Base-by-base conservation (phyloP, 257 asterid species). In the Schizonepeta tenuifolia region DNA sequence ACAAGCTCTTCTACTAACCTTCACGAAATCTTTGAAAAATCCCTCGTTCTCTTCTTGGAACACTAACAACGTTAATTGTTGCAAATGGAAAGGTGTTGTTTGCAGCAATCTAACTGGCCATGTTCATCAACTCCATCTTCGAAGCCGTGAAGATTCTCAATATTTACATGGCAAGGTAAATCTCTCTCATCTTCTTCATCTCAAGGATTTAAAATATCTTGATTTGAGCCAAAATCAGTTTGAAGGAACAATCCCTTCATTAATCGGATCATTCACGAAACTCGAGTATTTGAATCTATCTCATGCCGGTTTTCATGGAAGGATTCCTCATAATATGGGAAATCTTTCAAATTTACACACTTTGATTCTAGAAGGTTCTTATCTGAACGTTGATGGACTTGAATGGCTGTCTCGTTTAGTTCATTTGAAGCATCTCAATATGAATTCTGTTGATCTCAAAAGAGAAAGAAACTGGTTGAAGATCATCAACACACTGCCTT, bases 241-340 rank as follows among this genome's bases (percentile, higher is more conserved):
- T 18, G 2, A 12, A 18, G 77, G 13, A 50, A 56, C 68, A 21
- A 67, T 78, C 36, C 81, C 86, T 44, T 12, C 74, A 9, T 75
- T 56, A 65, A 47, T 78, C 0, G 79, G 75, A 5, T 71, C 72
- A 2, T 40, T 75, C 15, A 6, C 54, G 12, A 43, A 46, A n/a
- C 65, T 82, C 0, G 74, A 63, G 75, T 63, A 75, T 67, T 67
- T 82, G 51, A 53, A 77, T 43, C 4, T 81, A 9, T 74, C 83
- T 0, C 0, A 0, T 26, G 24, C 54, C 9, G 79, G 77, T 10
- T 82, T 75, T 31, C 2, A 63, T 12, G 72, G 73, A 3, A 53
- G 18, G 20, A 21, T 72, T 61, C 77, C 78, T 7, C 49, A 43
- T 7, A 49, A 14, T 15, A 65, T 82, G 0, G 79, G 83, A 6